These are phyloP conservation scores for Apiotrichum akiyoshidainum DNA, from an alignment of 1,284 basidiomycete species.

Conservation along the genomic window DNA sequence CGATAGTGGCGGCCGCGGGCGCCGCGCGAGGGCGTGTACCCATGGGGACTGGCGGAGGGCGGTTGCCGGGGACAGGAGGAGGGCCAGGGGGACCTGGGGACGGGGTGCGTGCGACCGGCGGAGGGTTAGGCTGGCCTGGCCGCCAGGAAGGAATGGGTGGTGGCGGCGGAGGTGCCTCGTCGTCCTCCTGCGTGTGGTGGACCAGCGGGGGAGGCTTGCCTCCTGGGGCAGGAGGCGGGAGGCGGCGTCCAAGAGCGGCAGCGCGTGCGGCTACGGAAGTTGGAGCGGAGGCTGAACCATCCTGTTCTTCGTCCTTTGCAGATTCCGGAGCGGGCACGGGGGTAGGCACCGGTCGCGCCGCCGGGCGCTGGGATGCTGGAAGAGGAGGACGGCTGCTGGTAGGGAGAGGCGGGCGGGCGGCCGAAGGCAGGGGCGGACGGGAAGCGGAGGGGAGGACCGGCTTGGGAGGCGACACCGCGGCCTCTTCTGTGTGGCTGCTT, in stretches of 20 bases:
- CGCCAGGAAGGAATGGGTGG: not conserved
- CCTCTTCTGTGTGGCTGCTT: not conserved
- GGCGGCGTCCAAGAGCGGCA: not conserved
- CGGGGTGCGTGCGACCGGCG: too few species aligned
- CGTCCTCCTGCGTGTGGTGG: not conserved
- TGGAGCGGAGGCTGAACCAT: not conserved
- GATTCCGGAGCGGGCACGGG: not conserved
- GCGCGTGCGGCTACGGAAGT: not conserved
- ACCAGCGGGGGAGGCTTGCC: not conserved
- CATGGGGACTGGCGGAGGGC: constrained; percentile 9
- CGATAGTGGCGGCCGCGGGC: not conserved
- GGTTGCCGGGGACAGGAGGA: not conserved
- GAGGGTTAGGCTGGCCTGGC: too few species aligned
- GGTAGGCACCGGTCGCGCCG: not conserved
- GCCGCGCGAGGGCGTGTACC: not conserved
- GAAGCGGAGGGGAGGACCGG: constrained; percentile 1
- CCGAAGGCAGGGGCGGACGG: not conserved
- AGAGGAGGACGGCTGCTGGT: not conserved
- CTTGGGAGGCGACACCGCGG: too few species aligned
- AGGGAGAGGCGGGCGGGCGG: not conserved
- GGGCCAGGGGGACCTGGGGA: not conserved
- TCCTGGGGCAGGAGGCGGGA: not conserved
- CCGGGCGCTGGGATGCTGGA: not conserved
- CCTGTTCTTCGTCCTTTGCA: not conserved
- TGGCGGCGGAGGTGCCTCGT: not conserved